These are phyloP conservation scores for Aureobasidium sp. DNA, from an alignment of 2,329 filamentous ascomycete species.

Conservation along the genomic window DNA sequence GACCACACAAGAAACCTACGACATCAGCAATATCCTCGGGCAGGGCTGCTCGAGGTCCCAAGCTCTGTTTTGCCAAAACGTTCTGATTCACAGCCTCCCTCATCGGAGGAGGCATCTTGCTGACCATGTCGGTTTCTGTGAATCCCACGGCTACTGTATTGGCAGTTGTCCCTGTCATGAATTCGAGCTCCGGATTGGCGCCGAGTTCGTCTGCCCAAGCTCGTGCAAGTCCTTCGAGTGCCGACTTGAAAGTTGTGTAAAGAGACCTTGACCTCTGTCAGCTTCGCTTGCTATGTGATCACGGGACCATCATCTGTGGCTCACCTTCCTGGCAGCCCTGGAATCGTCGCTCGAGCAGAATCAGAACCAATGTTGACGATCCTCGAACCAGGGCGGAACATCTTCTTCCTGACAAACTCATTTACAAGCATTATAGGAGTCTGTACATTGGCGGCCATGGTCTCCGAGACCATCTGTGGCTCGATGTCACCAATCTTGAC, in stretches of 20 bases:
- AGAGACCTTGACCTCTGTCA: not conserved
- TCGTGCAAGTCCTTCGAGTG: constrained; percentile 23
- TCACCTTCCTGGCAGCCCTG: not conserved
- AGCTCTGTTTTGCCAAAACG: constrained; percentile 4
- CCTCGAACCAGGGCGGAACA: constrained; percentile 21
- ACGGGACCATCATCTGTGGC: not conserved
- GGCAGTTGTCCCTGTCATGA: constrained; percentile 23
- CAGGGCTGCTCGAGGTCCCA: constrained; percentile 11
- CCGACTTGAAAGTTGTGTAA: constrained; percentile 20
- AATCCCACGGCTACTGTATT: constrained; percentile 28
- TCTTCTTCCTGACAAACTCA: constrained; percentile 18
- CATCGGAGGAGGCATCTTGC: constrained; percentile 14
- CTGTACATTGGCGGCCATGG: constrained; percentile 23
- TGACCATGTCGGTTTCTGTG: constrained; percentile 23
- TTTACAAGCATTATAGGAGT: constrained; percentile 24
- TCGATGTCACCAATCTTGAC: constrained; percentile 17
- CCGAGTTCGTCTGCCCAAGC: constrained; percentile 26
- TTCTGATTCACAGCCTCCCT: constrained; percentile 20
- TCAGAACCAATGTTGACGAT: constrained; percentile 25
- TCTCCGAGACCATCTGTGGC: constrained; percentile 19
- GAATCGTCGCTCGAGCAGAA: constrained; percentile 15
- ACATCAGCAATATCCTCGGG: constrained; percentile 57
- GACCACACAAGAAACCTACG: constrained; percentile 42
- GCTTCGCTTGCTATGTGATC: not conserved
- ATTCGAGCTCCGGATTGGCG: constrained; percentile 22